These are phyloP conservation scores for Sugiyamaella mastotermitis DNA, from an alignment of 805 yeast species.

Conservation along the genomic window DNA sequence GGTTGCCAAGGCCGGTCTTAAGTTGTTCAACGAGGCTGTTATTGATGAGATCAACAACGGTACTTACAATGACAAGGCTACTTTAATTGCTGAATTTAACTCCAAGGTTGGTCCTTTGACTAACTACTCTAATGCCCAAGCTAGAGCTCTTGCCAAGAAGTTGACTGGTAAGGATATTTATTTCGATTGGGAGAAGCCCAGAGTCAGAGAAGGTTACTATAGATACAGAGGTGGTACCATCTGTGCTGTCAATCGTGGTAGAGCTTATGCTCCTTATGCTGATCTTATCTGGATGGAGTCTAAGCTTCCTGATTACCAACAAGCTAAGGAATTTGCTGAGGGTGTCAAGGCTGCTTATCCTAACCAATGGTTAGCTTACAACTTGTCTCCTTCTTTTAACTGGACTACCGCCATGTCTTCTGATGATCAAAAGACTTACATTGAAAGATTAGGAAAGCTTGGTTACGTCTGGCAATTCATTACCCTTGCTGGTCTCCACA, in stretches of 20 bases:
- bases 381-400: constrained; percentile 95
- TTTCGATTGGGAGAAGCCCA: constrained; percentile 93
- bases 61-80: constrained; percentile 51
- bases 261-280: constrained; percentile 91
- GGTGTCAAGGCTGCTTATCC: constrained; percentile 82
- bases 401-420: constrained; percentile 93
- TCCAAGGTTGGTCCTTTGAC: constrained; percentile 68
- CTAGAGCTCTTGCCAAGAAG: constrained; percentile 66
- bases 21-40: constrained; percentile 87
- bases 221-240: constrained; percentile 94
- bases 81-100: constrained; percentile 58
- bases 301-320: constrained; percentile 85
- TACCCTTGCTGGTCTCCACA: constrained; percentile 94
- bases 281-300: constrained; percentile 99
- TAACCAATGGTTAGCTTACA: constrained; percentile 93
- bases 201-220: constrained; percentile 96
- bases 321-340: constrained; percentile 90
- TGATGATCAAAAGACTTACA: constrained; percentile 85
- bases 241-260: constrained; percentile 95
- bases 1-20: constrained; percentile 75
- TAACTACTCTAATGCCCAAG: constrained; percentile 71
- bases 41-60: constrained; percentile 69
- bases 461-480: constrained; percentile 98
- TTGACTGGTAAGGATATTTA: constrained; percentile 74
- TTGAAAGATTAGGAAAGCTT: constrained; percentile 73